These are phyloP conservation scores for Aspergillus novoparasiticus DNA, from an alignment of 2,329 filamentous ascomycete species.

Conservation along the genomic window DNA sequence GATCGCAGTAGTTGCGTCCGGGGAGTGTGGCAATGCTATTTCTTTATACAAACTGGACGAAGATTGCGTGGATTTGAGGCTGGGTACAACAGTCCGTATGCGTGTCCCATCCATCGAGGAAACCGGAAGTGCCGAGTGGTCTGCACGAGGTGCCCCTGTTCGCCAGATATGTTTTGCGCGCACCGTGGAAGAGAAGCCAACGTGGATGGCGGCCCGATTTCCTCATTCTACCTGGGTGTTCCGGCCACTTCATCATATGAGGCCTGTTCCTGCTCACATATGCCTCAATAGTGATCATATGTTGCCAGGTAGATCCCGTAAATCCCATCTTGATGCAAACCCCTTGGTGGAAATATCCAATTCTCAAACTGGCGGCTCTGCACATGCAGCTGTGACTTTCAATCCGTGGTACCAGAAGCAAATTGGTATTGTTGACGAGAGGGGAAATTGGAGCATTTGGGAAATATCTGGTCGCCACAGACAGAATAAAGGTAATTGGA, in stretches of 20 bases:
- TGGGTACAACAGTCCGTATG: constrained; percentile 29
- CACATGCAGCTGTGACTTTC: constrained; percentile 60
- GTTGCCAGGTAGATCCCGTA: constrained; percentile 17
- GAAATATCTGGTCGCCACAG: constrained; percentile 40
- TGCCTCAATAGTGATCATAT: constrained; percentile 16
- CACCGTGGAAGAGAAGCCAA: constrained; percentile 40
- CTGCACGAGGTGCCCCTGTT: constrained; percentile 51
- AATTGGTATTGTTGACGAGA: constrained; percentile 57
- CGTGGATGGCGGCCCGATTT: constrained; percentile 56
- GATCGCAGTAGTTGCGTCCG: constrained; percentile 43
- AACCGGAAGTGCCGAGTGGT: constrained; percentile 52
- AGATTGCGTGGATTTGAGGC: constrained; percentile 27
- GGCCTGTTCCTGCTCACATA: constrained; percentile 27
- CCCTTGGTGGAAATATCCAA: constrained; percentile 48
- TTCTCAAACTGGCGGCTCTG: constrained; percentile 46
- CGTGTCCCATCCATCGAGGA: constrained; percentile 44
- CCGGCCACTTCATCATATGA: constrained; percentile 42
- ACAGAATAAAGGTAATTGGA: constrained; percentile 32
- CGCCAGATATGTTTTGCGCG: constrained; percentile 58
- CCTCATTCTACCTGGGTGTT: constrained; percentile 51
- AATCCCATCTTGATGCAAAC: constrained; percentile 51
- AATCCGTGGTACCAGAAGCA: constrained; percentile 63
- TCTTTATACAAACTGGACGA: constrained; percentile 44
- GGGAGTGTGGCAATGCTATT: constrained; percentile 51
- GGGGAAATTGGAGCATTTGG: constrained; percentile 58